Evolutionary conservation across 2,329 filamentous ascomycete genomes (phyloP).

Genomic region (Clathrospora elynae): DNA sequence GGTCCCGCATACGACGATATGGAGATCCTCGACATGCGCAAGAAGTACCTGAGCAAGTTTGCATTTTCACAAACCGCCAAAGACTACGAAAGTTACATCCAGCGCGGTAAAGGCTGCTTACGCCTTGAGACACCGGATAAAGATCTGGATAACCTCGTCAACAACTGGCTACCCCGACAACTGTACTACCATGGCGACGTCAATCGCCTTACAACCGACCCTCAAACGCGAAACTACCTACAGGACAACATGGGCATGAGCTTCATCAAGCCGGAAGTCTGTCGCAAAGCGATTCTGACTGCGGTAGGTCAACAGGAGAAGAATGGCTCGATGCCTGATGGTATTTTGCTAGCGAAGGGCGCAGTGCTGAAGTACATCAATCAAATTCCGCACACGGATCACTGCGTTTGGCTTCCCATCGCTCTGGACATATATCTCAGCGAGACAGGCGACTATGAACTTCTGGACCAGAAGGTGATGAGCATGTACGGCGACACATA

Average conservation of each 20-base stretch:
- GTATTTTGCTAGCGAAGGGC: constrained; percentile 59
- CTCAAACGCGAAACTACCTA: constrained; percentile 64
- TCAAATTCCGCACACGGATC: constrained; percentile 64
- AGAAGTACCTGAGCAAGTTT: constrained; percentile 57
- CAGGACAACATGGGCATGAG: constrained; percentile 67
- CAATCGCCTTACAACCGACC: constrained; percentile 63
- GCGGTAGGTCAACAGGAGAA: constrained; percentile 60
- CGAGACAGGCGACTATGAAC: constrained; percentile 60
- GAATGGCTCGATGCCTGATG: constrained; percentile 63
- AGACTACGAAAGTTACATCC: constrained; percentile 59
- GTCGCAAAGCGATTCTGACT: constrained; percentile 56
- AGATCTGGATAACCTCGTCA: constrained; percentile 62
- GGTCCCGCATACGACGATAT: constrained; percentile 60
- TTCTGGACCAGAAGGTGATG: constrained; percentile 54
- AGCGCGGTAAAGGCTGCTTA: constrained; percentile 57
- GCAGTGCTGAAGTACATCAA: constrained; percentile 66
- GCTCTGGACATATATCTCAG: constrained; percentile 61
- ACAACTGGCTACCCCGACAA: constrained; percentile 64
- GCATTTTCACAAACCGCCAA: constrained; percentile 54
- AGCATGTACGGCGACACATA: constrained; percentile 53
- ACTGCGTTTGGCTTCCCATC: constrained; percentile 64
- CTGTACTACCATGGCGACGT: constrained; percentile 65
- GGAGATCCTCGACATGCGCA: constrained; percentile 55
- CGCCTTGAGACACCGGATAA: constrained; percentile 61
- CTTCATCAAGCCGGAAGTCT: constrained; percentile 59